Evolutionary conservation across 2,329 filamentous ascomycete species (phyloP), one percentile per base, ranked within the genome.

Genomic region (Cryphonectria carpinicola): DNA sequence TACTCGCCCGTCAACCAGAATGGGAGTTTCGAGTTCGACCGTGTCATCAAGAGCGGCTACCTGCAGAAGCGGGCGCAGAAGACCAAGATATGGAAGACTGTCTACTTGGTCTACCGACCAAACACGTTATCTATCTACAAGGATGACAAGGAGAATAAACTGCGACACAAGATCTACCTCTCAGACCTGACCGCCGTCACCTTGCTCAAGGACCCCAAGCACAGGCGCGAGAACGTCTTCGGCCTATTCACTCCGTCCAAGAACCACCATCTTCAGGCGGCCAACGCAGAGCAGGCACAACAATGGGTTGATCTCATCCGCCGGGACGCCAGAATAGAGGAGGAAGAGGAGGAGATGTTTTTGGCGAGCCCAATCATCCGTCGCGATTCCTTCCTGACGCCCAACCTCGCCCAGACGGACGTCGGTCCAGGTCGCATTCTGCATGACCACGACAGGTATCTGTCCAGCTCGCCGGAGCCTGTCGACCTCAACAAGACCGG

Each of bases 1-100:
- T 90, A 94, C 77, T 96, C 93, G 41, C 93, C 94, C 5, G 94
- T 98, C 74, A 97, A 95, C 79, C 92, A 97, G 81, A 95, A 97
- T 81, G 96, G 96, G 73, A 96, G 94, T 81, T 99, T 97, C 80
- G 95, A 96, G 78, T 97, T 97, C 78, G 96, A 99, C 81, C 91
- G 94, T 66, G 93, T 98, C 69, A 88, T 98, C 80, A 98, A 97
- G 83, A 90, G 92, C 70, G 95, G 95, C 71, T 92, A 92, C 75
- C 90, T 97, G 54, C 88, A 92, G 78, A 97, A 97, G 82, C 90
- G 95, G 75, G 97, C 94, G 25, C 92, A 95, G 76, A 97, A 95
- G 84, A 98, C 95, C 72, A 97, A 97, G 90, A 90, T 92, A 73
- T 99, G 96, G 96, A 97, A 97, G 82, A 86, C 91, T 7, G 90